Conservation (phyloP, 2,329 filamentous ascomycete species). For the Colletotrichum limetticola region DNA sequence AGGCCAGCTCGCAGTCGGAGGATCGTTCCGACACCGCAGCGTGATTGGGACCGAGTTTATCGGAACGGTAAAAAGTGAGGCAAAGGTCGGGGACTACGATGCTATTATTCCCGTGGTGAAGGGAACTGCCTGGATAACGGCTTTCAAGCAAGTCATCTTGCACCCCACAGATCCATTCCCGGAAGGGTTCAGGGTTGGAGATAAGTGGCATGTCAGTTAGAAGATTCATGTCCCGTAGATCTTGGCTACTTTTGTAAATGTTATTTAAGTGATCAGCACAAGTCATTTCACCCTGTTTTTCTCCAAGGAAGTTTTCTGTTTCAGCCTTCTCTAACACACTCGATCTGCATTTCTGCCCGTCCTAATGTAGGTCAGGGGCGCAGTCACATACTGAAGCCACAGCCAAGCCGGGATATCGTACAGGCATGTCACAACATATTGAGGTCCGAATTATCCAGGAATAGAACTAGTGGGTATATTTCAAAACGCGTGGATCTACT, state of each 20-base stretch:
- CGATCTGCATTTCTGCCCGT: neutral
- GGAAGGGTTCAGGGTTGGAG: neutral
- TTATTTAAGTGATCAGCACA: neutral
- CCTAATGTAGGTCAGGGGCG: neutral
- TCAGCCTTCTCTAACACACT: neutral
- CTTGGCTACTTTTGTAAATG: neutral
- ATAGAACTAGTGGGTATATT: constrained; percentile 14
- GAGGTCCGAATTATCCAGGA: neutral
- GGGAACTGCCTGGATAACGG: neutral
- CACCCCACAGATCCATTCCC: neutral
- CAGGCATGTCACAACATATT: neutral
- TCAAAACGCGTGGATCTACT: neutral
- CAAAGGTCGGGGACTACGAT: neutral
- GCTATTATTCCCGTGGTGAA: neutral
- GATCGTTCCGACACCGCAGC: too few species aligned
- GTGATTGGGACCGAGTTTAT: neutral
- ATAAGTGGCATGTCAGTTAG: neutral
- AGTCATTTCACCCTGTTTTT: neutral
- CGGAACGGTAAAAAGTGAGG: neutral
- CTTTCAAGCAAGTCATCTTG: neutral
- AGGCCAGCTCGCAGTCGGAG: neutral
- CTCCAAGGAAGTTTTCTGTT: neutral
- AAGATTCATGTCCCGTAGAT: neutral
- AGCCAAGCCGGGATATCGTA: neutral
- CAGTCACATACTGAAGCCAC: neutral